These are phyloP conservation scores for Obba rivulosa DNA, from an alignment of 768 basidiomycete genomes.

Conservation along the genomic window DNA sequence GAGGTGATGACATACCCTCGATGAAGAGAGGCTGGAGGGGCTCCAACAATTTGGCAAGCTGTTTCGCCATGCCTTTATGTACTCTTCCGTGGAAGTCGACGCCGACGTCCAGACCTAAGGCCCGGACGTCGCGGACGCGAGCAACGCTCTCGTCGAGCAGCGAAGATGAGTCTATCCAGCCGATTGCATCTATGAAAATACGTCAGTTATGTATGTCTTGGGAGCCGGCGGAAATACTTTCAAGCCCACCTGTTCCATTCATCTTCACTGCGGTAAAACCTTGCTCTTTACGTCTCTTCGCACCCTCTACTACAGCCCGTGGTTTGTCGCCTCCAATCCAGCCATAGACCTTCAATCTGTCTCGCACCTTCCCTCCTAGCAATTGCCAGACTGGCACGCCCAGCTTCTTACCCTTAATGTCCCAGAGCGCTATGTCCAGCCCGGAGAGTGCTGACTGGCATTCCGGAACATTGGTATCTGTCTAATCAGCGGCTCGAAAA, in stretches of 20 bases:
- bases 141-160: constrained; percentile 45
- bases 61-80: constrained; percentile 66
- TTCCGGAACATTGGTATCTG: too few species aligned
- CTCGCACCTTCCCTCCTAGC: constrained; percentile 64
- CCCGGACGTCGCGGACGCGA: constrained; percentile 38
- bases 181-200: constrained; percentile 11
- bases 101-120: constrained; percentile 57
- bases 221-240: background rate
- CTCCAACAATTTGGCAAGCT: constrained; percentile 57
- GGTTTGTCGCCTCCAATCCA: constrained; percentile 51
- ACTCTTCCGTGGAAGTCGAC: constrained; percentile 68
- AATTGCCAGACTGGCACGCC: constrained; percentile 54
- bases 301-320: constrained; percentile 43
- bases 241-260: constrained; percentile 52
- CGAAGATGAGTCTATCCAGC: constrained; percentile 54
- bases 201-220: background rate
- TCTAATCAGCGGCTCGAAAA: constrained; percentile 1
- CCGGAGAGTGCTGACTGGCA: constrained; percentile 50
- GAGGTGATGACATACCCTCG: constrained; percentile 37
- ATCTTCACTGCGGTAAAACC: constrained; percentile 72
- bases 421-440: constrained; percentile 69
- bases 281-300: constrained; percentile 48
- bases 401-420: constrained; percentile 75
- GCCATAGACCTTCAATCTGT: constrained; percentile 52
- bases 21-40: constrained; percentile 59